Base-by-base conservation (phyloP, 345 rosid species). In the Citrus hindsii region DNA sequence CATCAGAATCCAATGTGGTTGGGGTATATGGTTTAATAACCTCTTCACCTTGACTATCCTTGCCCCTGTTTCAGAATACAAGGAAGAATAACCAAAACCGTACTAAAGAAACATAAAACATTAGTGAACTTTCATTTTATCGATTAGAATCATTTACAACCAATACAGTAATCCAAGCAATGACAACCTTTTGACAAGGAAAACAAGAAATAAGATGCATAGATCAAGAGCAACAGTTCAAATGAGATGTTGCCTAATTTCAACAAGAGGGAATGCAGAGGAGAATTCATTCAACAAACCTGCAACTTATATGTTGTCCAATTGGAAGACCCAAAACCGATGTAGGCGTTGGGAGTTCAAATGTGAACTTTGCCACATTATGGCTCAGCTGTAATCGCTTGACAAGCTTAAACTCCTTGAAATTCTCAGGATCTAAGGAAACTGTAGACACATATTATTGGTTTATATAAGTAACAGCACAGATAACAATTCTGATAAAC, bases 241-340 rank as follows among this genome's bases (percentile, higher is more conserved):
- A 51, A 66, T 51, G 33, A 55, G 33, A 76, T 18, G 28, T 37
- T 25, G 3, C 27, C 21, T 67, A 1, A 37, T 25, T 67, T 66
- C 24, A 37, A 10, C 8, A 35, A 25, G 37, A 60, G 64, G 42
- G 32, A 1, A 27, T 76, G 18, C 33, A 24, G 14, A 56, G 70
- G 73, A 51, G 21, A 14, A 78, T 42, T 61, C 35, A 80, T 13
- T 60, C 66, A 75, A 74, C 65, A 69, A 78, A 95, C 99, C 90
- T 93, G 98, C 99, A 95, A 83, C 98, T 93, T 77, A 95, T 90
- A 74, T 95, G 98, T 65, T 95, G 98, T 76, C 99, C 99, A 83
- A 95, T 95, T 12, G 99, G 99, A 79, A 95, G 98, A 77, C 98
- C 97, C 88, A 95, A 86, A 28, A 88, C 93, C 63, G 97, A 88